Base-by-base conservation (phyloP, 257 asterid species). In the Lycium ferocissimum region DNA sequence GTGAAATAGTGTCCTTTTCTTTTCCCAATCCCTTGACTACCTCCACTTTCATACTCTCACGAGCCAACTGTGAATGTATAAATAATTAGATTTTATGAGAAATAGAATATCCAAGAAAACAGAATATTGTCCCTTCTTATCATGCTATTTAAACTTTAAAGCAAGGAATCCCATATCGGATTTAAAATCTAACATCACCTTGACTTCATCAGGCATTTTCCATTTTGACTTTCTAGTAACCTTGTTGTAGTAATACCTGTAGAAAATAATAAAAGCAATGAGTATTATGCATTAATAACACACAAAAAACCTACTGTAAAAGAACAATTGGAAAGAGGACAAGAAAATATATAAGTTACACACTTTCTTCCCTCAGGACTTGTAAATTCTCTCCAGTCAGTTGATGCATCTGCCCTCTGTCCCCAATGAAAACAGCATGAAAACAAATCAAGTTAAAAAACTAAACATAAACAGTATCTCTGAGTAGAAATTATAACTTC, bases 331-430 rank as follows among this genome's bases (percentile, higher is more conserved):
- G 22, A 11, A n/a, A 4, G 62, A 71, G 78, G 69, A 56, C 57
- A 12, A 54, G 71, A 85, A 58, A 83, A 75, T 53, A 17, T 78
- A 73, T 22, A 35, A 51, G 78, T 72, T 69, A 87, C 91, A 33
- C 82, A 97, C 99, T 94, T 97, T 86, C 90, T 90, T 82, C 99
- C 98, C 18, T 89, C 97, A 57, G 97, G 90, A 80, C 92, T 84
- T 76, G 89, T 92, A 88, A 86, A 58, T 89, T 97, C 99, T 88
- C 91, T 92, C 99, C 99, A 96, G 92, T 93, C 97, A 56, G 99
- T 96, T 49, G 97, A 78, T 71, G 98, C 94, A 92, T 96, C 99
- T 12, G 98, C 99, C 90, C 95, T 95, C 99, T 97, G 95, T 80
- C 86, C 85, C 66, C 70, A 83, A 91, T 69, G 85, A 47, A 87